These are phyloP conservation scores for Dictyophora rubrovolvata DNA, from an alignment of 768 basidiomycete species.

Conservation along the genomic window DNA sequence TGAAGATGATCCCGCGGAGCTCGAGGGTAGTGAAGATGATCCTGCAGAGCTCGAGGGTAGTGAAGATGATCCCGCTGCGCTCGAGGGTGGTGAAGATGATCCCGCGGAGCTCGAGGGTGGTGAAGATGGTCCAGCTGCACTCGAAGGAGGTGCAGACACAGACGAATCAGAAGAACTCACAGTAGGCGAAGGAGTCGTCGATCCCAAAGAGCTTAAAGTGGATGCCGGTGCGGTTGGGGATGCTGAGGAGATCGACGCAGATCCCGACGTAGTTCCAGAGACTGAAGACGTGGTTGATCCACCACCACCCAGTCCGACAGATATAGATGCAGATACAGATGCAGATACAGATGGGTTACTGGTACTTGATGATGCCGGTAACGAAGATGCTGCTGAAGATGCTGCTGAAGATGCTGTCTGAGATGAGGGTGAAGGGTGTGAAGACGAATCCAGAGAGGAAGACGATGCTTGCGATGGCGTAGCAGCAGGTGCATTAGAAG, in stretches of 20 bases:
- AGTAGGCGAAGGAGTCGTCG: background rate
- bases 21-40: background rate
- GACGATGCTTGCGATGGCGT: no score
- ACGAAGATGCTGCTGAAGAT: no score
- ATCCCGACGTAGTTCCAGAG: no score
- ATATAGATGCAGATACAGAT: no score
- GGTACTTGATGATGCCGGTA: no score
- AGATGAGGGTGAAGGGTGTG: no score
- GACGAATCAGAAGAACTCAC: background rate
- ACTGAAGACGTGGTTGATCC: no score
- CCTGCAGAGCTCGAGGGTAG: background rate
- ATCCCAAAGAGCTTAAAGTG: background rate
- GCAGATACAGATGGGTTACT: no score
- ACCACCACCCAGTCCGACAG: no score
- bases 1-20: background rate
- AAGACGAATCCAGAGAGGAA: no score
- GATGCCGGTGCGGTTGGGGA: background rate
- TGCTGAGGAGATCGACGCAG: no score
- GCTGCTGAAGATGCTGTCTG: no score
- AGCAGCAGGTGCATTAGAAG: background rate
- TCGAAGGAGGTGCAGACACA: background rate
- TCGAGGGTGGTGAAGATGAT: background rate
- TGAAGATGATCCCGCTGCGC: background rate
- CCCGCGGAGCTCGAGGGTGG: background rate
- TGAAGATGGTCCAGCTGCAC: background rate